Evolutionary conservation across 345 rosid species (phyloP), one percentile per base, ranked within the genome.

Genomic region (Sonneratia alba): DNA sequence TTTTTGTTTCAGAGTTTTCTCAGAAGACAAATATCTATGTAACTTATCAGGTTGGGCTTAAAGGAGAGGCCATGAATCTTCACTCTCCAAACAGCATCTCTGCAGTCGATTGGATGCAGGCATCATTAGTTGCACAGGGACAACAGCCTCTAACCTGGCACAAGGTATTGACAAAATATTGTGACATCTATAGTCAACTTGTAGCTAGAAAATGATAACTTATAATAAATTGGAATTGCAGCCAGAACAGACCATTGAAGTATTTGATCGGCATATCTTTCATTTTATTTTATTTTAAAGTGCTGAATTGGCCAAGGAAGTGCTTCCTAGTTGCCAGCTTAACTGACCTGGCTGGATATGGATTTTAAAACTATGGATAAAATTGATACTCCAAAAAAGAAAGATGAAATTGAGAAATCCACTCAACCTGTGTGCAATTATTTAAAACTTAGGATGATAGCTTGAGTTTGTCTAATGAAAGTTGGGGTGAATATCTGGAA

Each of bases 61-160:
- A 84, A 85, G 99, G 99, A 78, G 99, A 96, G 84, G 90, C 87
- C 70, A 85, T 92, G 97, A 87, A 86, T 80, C 85, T 95, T 67
- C 86, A 84, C 61, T 85, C 85, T 74, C 94, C 97, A 69, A 84
- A 82, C 70, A 71, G 83, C 75, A 77, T 72, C 76, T 87, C 88
- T 12, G 84, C 98, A 45, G 83, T 79, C 12, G 96, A 85, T 57
- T 95, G 99, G 99, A 83, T 86, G 82, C 86, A 81, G 75, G 83
- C 77, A 55, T 87, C 97, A 2, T 70, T 89, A 69, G 81, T 80
- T 56, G 88, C 64, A 57, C 97, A 92, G 67, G 87, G 78, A 72
- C 91, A 79, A 76, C 98, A 89, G 72, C 95, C 96, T 24, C 77
- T 96, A 83, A 89, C 91, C 72, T 92, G 99, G 99, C 98, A 96